These are phyloP conservation scores for Lodderomyces metapsilosis DNA, from an alignment of 1,139 yeast genomes.

Conservation along the genomic window DNA sequence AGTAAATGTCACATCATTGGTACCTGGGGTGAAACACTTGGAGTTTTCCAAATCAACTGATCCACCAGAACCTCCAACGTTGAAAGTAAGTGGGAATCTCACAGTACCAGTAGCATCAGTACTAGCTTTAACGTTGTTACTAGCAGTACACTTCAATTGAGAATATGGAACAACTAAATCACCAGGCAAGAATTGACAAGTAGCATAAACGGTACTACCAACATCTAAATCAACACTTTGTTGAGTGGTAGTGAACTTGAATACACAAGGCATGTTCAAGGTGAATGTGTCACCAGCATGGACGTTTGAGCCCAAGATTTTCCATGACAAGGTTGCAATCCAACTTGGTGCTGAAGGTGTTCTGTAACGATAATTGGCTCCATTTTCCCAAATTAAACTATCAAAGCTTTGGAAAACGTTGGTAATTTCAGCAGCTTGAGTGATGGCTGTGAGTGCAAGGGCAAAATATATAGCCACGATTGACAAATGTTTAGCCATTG, in stretches of 20 bases:
- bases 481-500: neutral
- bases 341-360: slow-evolving; percentile 23
- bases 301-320: slow-evolving; percentile 19
- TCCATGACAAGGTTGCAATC: slow-evolving; percentile 27
- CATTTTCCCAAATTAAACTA: slow-evolving; percentile 14
- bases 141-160: slow-evolving; percentile 24
- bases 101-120: slow-evolving; percentile 23
- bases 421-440: slow-evolving; percentile 12
- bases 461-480: neutral
- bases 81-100: slow-evolving; percentile 27
- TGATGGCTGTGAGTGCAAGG: neutral
- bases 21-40: slow-evolving; percentile 20
- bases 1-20: slow-evolving; percentile 25
- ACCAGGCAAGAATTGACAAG: slow-evolving; percentile 25
- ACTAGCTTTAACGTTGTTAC: slow-evolving; percentile 13
- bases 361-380: slow-evolving; percentile 6
- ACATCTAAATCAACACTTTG: slow-evolving; percentile 18
- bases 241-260: slow-evolving; percentile 24
- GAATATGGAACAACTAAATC: slow-evolving; percentile 24
- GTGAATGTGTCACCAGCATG: slow-evolving; percentile 32
- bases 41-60: slow-evolving; percentile 23
- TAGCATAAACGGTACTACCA: slow-evolving; percentile 22
- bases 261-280: slow-evolving; percentile 30
- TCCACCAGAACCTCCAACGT: slow-evolving; percentile 23
- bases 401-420: slow-evolving; percentile 21